These are phyloP conservation scores for Pyrus bretschneideri DNA, from an alignment of 306 rosid genomes.

Conservation along the genomic window DNA sequence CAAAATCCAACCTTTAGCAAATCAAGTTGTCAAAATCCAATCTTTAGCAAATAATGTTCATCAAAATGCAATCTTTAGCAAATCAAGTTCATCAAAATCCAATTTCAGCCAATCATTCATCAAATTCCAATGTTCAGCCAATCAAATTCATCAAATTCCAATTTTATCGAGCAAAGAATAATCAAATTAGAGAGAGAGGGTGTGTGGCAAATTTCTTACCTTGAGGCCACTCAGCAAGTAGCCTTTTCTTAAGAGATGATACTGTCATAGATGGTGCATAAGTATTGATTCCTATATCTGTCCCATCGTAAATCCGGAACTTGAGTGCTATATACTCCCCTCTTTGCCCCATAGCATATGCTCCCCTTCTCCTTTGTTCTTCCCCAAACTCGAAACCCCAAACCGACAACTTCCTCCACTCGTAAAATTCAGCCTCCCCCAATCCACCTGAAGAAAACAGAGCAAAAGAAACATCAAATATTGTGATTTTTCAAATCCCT, in stretches of 20 bases:
- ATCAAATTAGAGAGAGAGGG: not conserved
- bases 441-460: slow-evolving; percentile 33
- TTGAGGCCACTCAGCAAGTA: slow-evolving; percentile 69
- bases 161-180: not conserved
- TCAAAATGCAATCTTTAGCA: not conserved
- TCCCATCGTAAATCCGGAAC: slow-evolving; percentile 70
- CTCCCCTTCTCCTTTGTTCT: slow-evolving; percentile 8
- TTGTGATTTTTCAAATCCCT: not conserved
- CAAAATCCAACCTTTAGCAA: not conserved
- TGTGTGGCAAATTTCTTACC: slow-evolving; percentile 25
- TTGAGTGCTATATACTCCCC: slow-evolving; percentile 49
- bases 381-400: slow-evolving; percentile 26
- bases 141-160: not conserved
- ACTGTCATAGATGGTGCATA: slow-evolving; percentile 46
- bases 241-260: slow-evolving; percentile 56
- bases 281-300: slow-evolving; percentile 53
- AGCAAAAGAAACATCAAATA: not conserved
- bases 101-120: not conserved
- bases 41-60: not conserved
- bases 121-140: too few species aligned
- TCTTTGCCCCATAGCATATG: slow-evolving; percentile 44
- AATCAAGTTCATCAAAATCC: not conserved
- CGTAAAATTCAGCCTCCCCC: slow-evolving; percentile 21
- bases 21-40: not conserved
- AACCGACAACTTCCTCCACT: slow-evolving; percentile 21